These are phyloP conservation scores for Holtermannia corniformis DNA, from an alignment of 768 basidiomycete species.

Conservation along the genomic window DNA sequence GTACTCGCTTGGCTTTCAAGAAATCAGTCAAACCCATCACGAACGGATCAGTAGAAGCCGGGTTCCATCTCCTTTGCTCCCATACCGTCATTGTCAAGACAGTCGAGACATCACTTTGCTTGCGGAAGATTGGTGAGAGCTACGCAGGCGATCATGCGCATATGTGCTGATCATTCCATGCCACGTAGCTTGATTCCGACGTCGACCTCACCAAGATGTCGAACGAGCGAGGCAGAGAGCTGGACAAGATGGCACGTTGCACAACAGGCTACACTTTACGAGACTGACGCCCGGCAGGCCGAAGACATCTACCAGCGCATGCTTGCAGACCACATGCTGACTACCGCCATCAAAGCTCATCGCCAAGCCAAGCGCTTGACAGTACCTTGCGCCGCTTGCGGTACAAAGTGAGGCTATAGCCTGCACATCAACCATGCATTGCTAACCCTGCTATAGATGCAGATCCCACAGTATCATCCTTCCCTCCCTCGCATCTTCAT, in stretches of 20 bases:
- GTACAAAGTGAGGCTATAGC: conserved; percentile 16
- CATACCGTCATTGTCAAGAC: too few relatives aligned
- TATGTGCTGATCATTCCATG: too few relatives aligned
- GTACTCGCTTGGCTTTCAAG: too few relatives aligned
- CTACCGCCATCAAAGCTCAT: conserved; percentile 22
- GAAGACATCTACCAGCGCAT: conserved; percentile 20
- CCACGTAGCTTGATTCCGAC: too few relatives aligned
- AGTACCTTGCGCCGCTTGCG: conserved; percentile 11
- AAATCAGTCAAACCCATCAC: too few relatives aligned
- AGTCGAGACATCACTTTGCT: too few relatives aligned
- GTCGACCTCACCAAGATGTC: too few relatives aligned
- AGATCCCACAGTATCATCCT: background rate
- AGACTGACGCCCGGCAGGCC: too few relatives aligned
- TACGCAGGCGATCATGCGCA: too few relatives aligned
- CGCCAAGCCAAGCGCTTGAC: conserved; percentile 25
- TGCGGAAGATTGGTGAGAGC: too few relatives aligned
- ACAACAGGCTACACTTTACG: background rate
- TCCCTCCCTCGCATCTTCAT: background rate
- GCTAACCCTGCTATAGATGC: background rate
- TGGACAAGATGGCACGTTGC: background rate
- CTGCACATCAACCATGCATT: background rate
- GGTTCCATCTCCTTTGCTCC: too few relatives aligned
- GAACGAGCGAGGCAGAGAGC: background rate
- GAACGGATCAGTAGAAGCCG: too few relatives aligned
- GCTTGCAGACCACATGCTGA: conserved; percentile 19